Evolutionary conservation across 768 basidiomycete species (phyloP).

Genomic region (Lactarius sanguifluus): DNA sequence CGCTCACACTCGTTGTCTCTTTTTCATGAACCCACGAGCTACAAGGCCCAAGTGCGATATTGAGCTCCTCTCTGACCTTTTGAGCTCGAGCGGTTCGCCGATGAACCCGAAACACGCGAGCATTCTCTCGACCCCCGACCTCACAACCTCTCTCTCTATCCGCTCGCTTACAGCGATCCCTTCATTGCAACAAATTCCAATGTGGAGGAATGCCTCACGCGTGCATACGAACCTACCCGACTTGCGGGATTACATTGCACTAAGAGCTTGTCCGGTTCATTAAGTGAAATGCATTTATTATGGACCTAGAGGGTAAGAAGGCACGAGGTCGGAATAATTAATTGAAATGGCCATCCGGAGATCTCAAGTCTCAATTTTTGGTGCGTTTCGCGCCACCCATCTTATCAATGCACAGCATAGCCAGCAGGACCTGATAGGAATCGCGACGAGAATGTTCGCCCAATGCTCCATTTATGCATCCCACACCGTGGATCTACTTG

Average conservation of each 20-base stretch:
- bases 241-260: slow-evolving; percentile 59
- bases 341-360: slow-evolving; percentile 64
- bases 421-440: slow-evolving; percentile 42
- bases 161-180: slow-evolving; percentile 76
- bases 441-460: slow-evolving; percentile 80
- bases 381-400: slow-evolving; percentile 39
- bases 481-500: slow-evolving; percentile 62
- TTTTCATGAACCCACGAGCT: no score
- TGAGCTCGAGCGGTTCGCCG: slow-evolving; percentile 67
- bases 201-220: slow-evolving; percentile 87
- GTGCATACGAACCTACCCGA: slow-evolving; percentile 77
- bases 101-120: slow-evolving; percentile 67
- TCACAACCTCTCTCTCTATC: no score
- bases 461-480: not conserved
- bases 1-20: no score
- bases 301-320: slow-evolving; percentile 81
- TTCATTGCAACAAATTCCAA: slow-evolving; percentile 49
- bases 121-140: slow-evolving; percentile 37
- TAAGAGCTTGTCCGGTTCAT: slow-evolving; percentile 93
- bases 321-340: slow-evolving; percentile 60
- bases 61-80: slow-evolving; percentile 46
- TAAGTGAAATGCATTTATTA: slow-evolving; percentile 98
- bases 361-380: slow-evolving; percentile 62
- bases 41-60: not conserved
- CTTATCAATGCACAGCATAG: slow-evolving; percentile 1